phyloP scores from a whole-genome alignment of 2,329 filamentous ascomycete genomes.

The Penicillium digitatum region DNA sequence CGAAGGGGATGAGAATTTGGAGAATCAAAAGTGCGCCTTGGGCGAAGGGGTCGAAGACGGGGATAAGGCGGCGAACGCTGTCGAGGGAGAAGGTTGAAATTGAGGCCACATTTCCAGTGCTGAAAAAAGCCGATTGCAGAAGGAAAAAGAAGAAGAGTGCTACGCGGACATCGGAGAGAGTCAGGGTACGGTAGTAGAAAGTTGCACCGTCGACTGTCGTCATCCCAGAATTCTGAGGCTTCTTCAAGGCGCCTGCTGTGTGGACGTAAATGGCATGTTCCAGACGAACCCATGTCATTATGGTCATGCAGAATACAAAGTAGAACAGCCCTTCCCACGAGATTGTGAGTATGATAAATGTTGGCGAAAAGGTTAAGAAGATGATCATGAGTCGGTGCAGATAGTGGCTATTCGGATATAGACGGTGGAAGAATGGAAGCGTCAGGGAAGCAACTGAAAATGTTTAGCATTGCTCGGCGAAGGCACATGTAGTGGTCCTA shows the following conservation, averaged over 20 bases:
- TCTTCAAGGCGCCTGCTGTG: conserved; percentile 32
- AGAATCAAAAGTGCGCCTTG: conserved; percentile 82
- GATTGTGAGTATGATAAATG: conserved; percentile 93
- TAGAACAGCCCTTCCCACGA: conserved; percentile 98
- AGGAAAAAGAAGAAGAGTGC: conserved; percentile 94
- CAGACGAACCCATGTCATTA: conserved; percentile 86
- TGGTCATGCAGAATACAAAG: conserved; percentile 74
- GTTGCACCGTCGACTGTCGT: conserved; percentile 32
- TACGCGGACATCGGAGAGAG: conserved; percentile 78
- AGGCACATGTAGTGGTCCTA: not conserved
- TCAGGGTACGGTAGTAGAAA: conserved; percentile 61
- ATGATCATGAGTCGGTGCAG: conserved; percentile 83
- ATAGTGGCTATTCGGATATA: conserved; percentile 81
- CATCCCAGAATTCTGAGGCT: conserved; percentile 30
- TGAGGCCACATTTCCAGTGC: conserved; percentile 92
- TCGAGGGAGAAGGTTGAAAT: conserved; percentile 91
- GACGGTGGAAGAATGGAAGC: conserved; percentile 74
- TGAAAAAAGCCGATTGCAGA: conserved; percentile 93
- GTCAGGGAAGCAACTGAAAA: conserved; percentile 64
- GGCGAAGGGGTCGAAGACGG: conserved; percentile 88
- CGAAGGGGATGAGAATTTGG: conserved; percentile 92
- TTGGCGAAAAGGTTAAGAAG: conserved; percentile 87
- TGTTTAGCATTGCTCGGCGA: conserved; percentile 7
- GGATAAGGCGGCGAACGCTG: conserved; percentile 79
- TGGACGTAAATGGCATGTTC: conserved; percentile 69